These are phyloP conservation scores for Colletotrichum zoysiae DNA, from an alignment of 2,329 filamentous ascomycete genomes.

Conservation along the genomic window DNA sequence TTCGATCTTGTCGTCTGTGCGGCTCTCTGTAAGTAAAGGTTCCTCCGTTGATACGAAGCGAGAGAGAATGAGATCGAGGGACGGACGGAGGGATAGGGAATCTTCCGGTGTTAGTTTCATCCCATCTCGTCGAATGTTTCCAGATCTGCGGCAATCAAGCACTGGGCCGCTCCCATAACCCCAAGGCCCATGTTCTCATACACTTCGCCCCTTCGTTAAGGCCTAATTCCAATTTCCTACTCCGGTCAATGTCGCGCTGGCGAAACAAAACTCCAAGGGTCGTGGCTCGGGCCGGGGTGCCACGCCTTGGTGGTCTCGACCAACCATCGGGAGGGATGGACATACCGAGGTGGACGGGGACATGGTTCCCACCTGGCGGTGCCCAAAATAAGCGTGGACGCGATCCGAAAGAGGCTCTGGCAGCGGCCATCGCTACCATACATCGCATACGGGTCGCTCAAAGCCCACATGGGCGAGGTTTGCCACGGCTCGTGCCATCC, in stretches of 20 bases:
- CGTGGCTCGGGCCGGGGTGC: conserved; percentile 17
- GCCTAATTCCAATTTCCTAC: conserved; percentile 20
- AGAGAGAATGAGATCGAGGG: neutral
- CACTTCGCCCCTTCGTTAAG: conserved; percentile 1
- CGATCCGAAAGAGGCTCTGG: conserved; percentile 2
- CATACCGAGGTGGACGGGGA: conserved; percentile 10
- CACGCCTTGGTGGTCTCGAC: conserved; percentile 5
- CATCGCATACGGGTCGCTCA: neutral
- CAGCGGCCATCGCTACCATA: neutral
- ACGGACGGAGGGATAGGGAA: neutral
- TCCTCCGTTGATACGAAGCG: neutral
- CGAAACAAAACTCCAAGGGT: neutral
- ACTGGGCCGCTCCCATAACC: conserved; percentile 24
- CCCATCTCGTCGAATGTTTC: conserved; percentile 38
- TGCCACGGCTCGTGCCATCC: conserved; percentile 30
- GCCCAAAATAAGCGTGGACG: conserved; percentile 2
- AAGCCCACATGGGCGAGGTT: conserved; percentile 18
- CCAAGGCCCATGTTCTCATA: conserved; percentile 21
- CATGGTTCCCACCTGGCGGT: neutral
- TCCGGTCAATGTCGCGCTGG: conserved; percentile 22
- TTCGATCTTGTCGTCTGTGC: conserved; percentile 11
- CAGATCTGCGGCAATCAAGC: conserved; percentile 23
- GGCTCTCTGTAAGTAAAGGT: conserved; percentile 19
- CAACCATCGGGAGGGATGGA: neutral
- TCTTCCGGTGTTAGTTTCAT: conserved; percentile 34